phyloP scores from a whole-genome alignment of 2,329 filamentous ascomycete genomes.

The Thermothelomyces thermophilus region DNA sequence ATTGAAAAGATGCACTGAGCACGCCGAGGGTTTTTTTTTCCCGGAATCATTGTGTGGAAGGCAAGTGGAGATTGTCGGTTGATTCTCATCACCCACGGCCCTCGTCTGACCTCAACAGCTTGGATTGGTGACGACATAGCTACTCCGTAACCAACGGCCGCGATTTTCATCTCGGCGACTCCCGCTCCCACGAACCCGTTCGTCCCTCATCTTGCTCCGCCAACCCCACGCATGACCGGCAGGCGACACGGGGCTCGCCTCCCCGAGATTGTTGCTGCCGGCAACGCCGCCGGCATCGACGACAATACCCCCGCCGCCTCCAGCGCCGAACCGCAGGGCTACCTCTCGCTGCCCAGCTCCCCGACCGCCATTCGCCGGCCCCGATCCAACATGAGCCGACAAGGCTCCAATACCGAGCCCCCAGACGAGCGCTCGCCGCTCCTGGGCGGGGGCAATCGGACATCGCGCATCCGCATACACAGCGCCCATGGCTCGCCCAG shows the following conservation, averaged over 20 bases:
- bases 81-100: no score
- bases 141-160: background rate
- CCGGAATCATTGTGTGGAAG: background rate
- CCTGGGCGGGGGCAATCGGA: constrained; percentile 19
- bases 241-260: constrained; percentile 21
- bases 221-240: constrained; percentile 15
- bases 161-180: no score
- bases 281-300: background rate
- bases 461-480: constrained; percentile 25
- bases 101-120: background rate
- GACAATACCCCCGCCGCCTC: background rate
- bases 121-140: constrained; percentile 1
- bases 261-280: constrained; percentile 12
- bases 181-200: background rate
- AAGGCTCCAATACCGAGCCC: constrained; percentile 19
- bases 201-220: background rate
- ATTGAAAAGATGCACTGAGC: background rate
- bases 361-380: constrained; percentile 27
- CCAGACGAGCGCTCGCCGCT: constrained; percentile 30
- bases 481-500: constrained; percentile 25
- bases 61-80: background rate
- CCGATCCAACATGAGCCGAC: constrained; percentile 20
- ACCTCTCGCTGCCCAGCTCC: constrained; percentile 28
- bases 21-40: background rate
- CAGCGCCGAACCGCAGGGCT: constrained; percentile 11